Evolutionary conservation across 176 grass and related monocot genomes (phyloP).

Genomic region (Bolboschoenus planiculmis): DNA sequence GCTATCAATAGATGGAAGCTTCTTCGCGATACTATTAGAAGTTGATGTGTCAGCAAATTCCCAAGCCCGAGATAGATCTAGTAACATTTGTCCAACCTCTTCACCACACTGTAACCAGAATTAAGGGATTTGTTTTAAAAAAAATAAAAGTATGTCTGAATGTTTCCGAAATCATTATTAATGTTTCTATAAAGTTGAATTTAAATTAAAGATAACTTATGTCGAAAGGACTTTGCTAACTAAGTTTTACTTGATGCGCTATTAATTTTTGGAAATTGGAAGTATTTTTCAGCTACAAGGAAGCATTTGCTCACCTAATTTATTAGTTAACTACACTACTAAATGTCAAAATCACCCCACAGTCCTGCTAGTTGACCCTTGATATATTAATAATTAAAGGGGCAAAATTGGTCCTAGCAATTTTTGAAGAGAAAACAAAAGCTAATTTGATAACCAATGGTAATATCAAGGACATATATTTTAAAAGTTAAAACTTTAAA

Average conservation of each 20-base stretch:
- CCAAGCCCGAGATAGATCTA: slow-evolving; percentile 73
- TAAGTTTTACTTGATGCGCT: not conserved
- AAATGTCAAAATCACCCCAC: not conserved
- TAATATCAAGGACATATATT: not conserved
- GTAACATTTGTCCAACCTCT: slow-evolving; percentile 59
- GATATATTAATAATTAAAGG: not conserved
- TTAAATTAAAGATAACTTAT: not conserved
- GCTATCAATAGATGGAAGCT: slow-evolving; percentile 56
- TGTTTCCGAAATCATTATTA: not conserved
- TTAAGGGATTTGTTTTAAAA: not conserved
- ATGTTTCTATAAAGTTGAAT: not conserved
- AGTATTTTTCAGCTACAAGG: not conserved
- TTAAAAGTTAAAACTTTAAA: not conserved
- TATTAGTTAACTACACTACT: not conserved
- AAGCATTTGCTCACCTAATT: not conserved
- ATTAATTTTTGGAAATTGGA: not conserved
- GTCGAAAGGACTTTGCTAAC: not conserved
- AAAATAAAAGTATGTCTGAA: not conserved
- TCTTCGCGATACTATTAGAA: slow-evolving; percentile 51
- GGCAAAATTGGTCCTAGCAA: not conserved
- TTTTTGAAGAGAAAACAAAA: not conserved
- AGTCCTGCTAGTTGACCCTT: not conserved
- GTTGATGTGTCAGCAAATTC: slow-evolving; percentile 56
- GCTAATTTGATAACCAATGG: not conserved
- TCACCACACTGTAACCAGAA: slow-evolving; percentile 48